Base-by-base conservation (phyloP, 2,329 filamentous ascomycete species). In the Phaeosphaeriaceae sp. region DNA sequence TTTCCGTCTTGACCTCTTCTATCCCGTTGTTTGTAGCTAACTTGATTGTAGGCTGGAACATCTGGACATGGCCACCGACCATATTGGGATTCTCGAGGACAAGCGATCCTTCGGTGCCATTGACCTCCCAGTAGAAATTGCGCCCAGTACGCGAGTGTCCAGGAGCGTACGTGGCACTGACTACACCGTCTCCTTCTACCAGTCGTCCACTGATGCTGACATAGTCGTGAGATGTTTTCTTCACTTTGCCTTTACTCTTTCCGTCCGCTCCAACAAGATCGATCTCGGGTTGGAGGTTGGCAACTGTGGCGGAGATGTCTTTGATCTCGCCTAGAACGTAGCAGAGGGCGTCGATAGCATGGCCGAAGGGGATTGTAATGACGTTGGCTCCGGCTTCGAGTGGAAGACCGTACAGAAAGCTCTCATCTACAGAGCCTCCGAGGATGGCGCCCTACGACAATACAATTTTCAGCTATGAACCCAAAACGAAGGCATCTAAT, bases 331-430 rank as follows among this genome's bases (percentile, higher is more conserved):
- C 68, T 1, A 75, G 59, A 3, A 73, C 72, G 40, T 62, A 71
- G 48, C 69, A 73, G 11, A 75, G 49, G 2, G 72, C 71, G 48
- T 75, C 73, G 2, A 74, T 58, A 5, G 69, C 67, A 49, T 76
- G 72, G 0, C 77, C 79, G 48, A 79, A 78, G 3, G 78, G 74
- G 27, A 81, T 78, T 0, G 78, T 79, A 33, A 81, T 54, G 36
- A 79, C 41, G 33, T 81, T 82, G 2, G 76, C 80, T 0, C 79
- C 79, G 3, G 86, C 66, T 7, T 79, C 75, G 11, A 80, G 74
- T 5, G 85, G 75, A 0, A 81, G 69, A 44, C 85, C 84, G 57
- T 87, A 89, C 25, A 75, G 68, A 27, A 84, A 64, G 7, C 48
- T 33, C 17, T 69, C 57, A 1, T 36, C 27, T 0, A 68, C 46